Evolutionary conservation across 805 yeast species (phyloP).

Genomic region (Monosporozyma servazzii): DNA sequence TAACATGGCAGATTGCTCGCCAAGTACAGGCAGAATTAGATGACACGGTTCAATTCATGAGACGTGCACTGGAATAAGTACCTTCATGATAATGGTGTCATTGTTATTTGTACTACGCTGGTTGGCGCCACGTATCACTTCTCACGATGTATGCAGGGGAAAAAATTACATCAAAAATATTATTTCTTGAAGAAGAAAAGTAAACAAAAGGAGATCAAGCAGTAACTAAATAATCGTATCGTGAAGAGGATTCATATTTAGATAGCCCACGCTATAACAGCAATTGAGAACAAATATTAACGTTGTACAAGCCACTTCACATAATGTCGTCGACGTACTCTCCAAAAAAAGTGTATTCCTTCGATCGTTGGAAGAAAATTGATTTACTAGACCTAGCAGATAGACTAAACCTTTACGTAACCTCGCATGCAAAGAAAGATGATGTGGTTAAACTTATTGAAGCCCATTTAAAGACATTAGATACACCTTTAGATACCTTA

Average conservation of each 20-base stretch:
- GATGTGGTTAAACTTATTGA: conserved; percentile 15
- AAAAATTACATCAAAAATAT: background rate
- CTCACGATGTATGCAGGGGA: background rate
- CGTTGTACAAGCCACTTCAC: no score
- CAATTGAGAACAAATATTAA: no score
- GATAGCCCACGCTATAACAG: background rate
- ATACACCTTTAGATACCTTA: conserved; percentile 15
- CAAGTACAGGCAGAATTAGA: conserved; percentile 26
- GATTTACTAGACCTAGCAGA: conserved; percentile 22
- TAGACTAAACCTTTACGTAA: conserved; percentile 15
- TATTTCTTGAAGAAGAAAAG: background rate
- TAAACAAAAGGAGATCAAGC: background rate
- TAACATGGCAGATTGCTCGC: conserved; percentile 19
- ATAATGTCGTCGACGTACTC: background rate
- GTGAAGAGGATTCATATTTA: no score
- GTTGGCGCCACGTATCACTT: background rate
- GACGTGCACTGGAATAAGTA: conserved; percentile 24
- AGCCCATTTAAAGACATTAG: conserved; percentile 12
- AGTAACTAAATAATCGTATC: background rate
- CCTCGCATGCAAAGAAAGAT: conserved; percentile 12
- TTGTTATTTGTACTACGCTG: background rate
- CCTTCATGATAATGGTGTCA: background rate
- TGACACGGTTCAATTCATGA: conserved; percentile 29
- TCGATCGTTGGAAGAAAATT: conserved; percentile 22
- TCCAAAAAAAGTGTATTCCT: conserved; percentile 6